Percentiles rank a stretch among this genome's conserved stretches.
Evolutionary conservation across 495 filamentous ascomycete species (phyloP).

Genomic region (Podospora bellae-mahoneyi): DNA sequence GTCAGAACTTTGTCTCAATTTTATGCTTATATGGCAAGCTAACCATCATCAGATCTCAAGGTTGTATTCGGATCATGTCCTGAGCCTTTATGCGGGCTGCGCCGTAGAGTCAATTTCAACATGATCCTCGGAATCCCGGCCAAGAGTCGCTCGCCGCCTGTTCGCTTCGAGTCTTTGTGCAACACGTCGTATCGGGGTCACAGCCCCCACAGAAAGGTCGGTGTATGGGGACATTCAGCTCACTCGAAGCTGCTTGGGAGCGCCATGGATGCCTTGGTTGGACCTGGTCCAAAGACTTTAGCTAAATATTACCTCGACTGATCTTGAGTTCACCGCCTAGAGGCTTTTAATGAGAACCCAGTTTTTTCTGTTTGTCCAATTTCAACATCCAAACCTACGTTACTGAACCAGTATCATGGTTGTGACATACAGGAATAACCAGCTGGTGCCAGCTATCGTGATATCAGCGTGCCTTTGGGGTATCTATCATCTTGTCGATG

Average conservation of each 20-base stretch:
- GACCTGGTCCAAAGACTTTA: no score
- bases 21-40: not conserved
- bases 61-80: not conserved
- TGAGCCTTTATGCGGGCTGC: not conserved
- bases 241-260: not conserved
- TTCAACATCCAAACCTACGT: not conserved
- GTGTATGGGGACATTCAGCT: not conserved
- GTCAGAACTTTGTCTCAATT: not conserved
- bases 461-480: conserved; percentile 10
- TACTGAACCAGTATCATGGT: conserved; percentile 4
- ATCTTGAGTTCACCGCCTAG: no score
- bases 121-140: not conserved
- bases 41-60: not conserved
- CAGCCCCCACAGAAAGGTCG: not conserved
- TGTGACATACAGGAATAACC: conserved; percentile 14
- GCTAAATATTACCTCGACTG: no score
- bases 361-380: not conserved
- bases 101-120: not conserved
- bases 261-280: no score
- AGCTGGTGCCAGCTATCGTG: conserved; percentile 12
- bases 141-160: not conserved
- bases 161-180: not conserved
- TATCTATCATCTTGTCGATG: conserved; percentile 13
- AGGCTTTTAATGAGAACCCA: no score
- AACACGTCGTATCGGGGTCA: not conserved